Evolutionary conservation across 2,329 filamentous ascomycete genomes (phyloP).

Genomic region (Fusarium devonianum): DNA sequence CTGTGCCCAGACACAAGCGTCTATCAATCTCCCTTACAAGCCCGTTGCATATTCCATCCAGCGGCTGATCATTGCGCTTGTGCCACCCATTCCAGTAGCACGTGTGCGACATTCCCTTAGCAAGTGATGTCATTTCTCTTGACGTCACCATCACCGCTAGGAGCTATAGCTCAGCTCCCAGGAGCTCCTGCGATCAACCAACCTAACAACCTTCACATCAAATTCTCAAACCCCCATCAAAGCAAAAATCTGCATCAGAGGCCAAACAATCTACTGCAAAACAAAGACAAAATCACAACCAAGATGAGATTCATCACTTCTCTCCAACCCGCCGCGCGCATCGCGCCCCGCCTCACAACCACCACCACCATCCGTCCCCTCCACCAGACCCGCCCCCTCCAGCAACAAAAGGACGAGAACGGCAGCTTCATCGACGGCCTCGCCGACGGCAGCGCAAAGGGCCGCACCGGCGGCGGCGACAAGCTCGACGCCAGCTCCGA

Average conservation of each 20-base stretch:
- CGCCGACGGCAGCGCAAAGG: conserved; percentile 39
- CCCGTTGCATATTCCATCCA: no score
- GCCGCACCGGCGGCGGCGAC: conserved; percentile 46
- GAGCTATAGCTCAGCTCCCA: conserved; percentile 11
- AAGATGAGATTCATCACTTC: conserved; percentile 25
- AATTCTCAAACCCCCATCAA: background rate
- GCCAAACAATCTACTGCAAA: background rate
- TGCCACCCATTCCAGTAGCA: background rate
- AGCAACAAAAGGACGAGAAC: conserved; percentile 18
- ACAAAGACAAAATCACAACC: background rate
- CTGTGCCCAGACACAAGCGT: background rate
- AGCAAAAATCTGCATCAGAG: rapidly evolving
- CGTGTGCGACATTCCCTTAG: background rate
- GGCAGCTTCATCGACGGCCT: conserved; percentile 48
- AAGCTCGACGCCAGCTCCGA: conserved; percentile 45
- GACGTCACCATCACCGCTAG: conserved; percentile 29
- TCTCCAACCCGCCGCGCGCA: conserved; percentile 11
- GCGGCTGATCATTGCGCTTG: background rate
- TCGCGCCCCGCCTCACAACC: conserved; percentile 18
- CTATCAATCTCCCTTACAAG: background rate
- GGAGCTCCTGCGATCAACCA: background rate
- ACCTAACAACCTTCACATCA: background rate
- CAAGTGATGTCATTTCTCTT: conserved; percentile 36
- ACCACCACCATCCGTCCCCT: conserved; percentile 12
- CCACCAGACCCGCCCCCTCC: conserved; percentile 8